Conservation (phyloP, 805 yeast species). For the Brettanomyces naardenensis region DNA sequence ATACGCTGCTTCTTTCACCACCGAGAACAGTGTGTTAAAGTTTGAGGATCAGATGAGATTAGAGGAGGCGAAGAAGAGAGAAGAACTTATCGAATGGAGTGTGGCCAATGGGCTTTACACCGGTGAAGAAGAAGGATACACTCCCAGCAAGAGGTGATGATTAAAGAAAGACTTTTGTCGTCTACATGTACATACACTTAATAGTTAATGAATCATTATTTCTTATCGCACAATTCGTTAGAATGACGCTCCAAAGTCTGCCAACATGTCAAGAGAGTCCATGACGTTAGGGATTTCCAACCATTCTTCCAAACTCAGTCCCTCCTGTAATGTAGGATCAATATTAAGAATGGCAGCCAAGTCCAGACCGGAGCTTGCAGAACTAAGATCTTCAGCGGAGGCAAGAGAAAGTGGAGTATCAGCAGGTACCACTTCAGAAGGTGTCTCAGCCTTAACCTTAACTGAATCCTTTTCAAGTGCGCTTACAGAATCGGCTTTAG, state of each 20-base stretch:
- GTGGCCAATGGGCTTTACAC: conserved; percentile 25
- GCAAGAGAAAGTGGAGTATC: background rate
- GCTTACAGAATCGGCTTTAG: background rate
- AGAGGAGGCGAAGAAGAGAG: conserved; percentile 26
- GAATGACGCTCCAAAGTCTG: background rate
- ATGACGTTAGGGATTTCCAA: conserved; percentile 8
- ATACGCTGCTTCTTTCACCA: conserved; percentile 27
- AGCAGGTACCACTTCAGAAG: background rate
- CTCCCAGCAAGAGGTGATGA: background rate
- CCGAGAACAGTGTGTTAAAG: conserved; percentile 27
- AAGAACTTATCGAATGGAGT: conserved; percentile 26
- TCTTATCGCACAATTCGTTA: background rate
- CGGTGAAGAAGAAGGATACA: conserved; percentile 18
- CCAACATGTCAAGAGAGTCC: conserved; percentile 5
- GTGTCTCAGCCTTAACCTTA: background rate
- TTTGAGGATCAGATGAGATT: conserved; percentile 24
- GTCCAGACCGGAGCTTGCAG: background rate
- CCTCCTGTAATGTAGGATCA: background rate
- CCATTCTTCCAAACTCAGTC: conserved; percentile 12
- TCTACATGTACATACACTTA: background rate
- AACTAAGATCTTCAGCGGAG: background rate
- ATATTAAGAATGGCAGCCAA: background rate
- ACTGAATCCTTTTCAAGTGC: background rate
- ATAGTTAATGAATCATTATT: background rate
- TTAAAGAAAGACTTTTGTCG: background rate